Percentiles rank a stretch among this genome's conserved stretches.
Conservation (phyloP, 75 land plant genomes). For the Adiantum capillusveneris region DNA sequence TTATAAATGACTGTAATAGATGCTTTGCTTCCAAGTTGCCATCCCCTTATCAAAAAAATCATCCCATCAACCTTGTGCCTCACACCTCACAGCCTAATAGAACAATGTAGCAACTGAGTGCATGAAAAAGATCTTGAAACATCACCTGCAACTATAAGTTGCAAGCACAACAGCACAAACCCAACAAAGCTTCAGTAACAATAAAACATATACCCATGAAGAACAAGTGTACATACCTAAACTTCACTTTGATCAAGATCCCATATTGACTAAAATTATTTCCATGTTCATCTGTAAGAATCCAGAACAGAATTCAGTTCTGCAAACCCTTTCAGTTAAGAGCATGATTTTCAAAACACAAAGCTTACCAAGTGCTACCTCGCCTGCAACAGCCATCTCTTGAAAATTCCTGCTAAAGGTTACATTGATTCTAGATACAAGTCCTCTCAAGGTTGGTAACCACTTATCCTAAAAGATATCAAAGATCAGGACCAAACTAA, state of each 20-base stretch:
- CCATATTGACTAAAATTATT: constrained; percentile 83
- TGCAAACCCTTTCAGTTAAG: background rate
- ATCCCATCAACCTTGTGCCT: no score
- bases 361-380: constrained; percentile 72
- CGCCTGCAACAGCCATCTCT: constrained; percentile 99
- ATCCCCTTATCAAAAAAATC: no score
- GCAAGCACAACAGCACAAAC: no score
- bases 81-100: no score
- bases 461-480: constrained; percentile 71
- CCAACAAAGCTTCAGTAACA: no score
- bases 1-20: no score
- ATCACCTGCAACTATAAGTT: no score
- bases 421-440: constrained; percentile 73
- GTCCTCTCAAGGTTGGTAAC: constrained; percentile 76
- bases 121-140: no score
- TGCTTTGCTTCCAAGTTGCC: no score
- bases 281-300: constrained; percentile 76
- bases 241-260: constrained; percentile 93
- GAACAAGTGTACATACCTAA: constrained; percentile 80
- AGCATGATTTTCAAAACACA: background rate
- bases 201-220: no score
- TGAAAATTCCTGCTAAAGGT: constrained; percentile 81
- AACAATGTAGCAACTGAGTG: no score
- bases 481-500: no score
- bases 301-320: constrained; percentile 4